Percentiles rank a stretch among this genome's conserved stretches.
phyloP scores from a whole-genome alignment of 1,139 yeast genomes.

The Scheffersomyces titani region DNA sequence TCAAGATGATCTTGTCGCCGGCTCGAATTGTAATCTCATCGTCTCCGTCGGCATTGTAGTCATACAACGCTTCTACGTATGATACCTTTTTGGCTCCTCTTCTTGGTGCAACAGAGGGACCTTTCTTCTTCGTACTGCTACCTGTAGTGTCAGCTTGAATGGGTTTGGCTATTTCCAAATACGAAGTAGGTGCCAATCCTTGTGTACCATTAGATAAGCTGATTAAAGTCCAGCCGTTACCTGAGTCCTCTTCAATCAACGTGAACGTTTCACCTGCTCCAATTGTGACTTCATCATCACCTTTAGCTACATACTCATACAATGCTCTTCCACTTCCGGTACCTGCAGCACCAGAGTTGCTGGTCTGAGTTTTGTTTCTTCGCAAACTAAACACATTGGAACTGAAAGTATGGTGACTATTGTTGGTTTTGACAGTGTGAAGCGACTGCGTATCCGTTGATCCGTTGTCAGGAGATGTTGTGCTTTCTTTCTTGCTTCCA shows the following conservation, averaged over 20 bases:
- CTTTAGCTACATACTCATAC: slow-evolving; percentile 69
- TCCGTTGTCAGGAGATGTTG: slow-evolving; percentile 12
- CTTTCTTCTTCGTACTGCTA: slow-evolving; percentile 47
- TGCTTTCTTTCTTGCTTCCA: slow-evolving; percentile 16
- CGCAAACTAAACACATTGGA: slow-evolving; percentile 42
- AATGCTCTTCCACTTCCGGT: slow-evolving; percentile 52
- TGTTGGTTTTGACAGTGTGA: slow-evolving; percentile 33
- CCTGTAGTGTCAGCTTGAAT: slow-evolving; percentile 12
- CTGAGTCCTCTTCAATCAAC: slow-evolving; percentile 72
- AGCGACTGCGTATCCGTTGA: slow-evolving; percentile 28
- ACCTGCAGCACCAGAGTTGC: slow-evolving; percentile 19
- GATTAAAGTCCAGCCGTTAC: slow-evolving; percentile 89
- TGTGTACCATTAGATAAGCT: slow-evolving; percentile 39
- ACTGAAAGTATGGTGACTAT: slow-evolving; percentile 24
- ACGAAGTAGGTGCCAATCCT: slow-evolving; percentile 89
- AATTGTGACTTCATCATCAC: slow-evolving; percentile 72
- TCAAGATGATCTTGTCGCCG: slow-evolving; percentile 74
- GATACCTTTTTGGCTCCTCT: slow-evolving; percentile 68
- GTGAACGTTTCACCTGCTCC: slow-evolving; percentile 60
- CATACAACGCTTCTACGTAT: slow-evolving; percentile 75
- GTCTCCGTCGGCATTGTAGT: slow-evolving; percentile 77
- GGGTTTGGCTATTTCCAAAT: slow-evolving; percentile 51
- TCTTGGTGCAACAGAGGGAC: slow-evolving; percentile 84
- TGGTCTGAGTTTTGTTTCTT: slow-evolving; percentile 30
- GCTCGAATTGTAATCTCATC: slow-evolving; percentile 73